These are phyloP conservation scores for Lactarius akahatsu DNA, from an alignment of 768 basidiomycete species.

Conservation along the genomic window DNA sequence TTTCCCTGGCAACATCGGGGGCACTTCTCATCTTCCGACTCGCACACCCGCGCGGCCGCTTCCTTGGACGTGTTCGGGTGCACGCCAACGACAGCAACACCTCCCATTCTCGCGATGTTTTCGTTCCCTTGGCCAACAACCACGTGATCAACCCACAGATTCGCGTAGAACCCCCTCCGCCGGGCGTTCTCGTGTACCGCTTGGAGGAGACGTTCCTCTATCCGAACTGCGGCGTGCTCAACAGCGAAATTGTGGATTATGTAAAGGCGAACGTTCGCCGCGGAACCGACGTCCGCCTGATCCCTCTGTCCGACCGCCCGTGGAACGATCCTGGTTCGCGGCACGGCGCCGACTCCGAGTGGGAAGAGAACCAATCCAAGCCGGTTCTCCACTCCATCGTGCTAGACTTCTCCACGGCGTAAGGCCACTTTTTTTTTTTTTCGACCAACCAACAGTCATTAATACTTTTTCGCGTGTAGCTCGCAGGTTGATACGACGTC, in stretches of 20 bases:
- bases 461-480: slow-evolving; percentile 39
- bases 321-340: slow-evolving; percentile 93
- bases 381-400: slow-evolving; percentile 84
- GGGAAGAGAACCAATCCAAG: slow-evolving; percentile 53
- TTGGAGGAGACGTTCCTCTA: slow-evolving; percentile 89
- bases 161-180: slow-evolving; percentile 72
- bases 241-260: slow-evolving; percentile 73
- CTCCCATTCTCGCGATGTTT: slow-evolving; percentile 66
- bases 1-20: slow-evolving; percentile 76
- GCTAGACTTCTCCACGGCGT: slow-evolving; percentile 87
- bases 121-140: slow-evolving; percentile 64
- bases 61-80: slow-evolving; percentile 83
- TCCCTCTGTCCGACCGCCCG: slow-evolving; percentile 69
- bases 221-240: slow-evolving; percentile 70
- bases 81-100: slow-evolving; percentile 37
- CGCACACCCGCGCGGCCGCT: slow-evolving; percentile 84
- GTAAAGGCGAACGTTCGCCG: slow-evolving; percentile 76
- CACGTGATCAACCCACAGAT: slow-evolving; percentile 67
- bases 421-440: slow-evolving; percentile 33
- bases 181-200: slow-evolving; percentile 89
- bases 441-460: background rate
- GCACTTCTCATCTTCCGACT: slow-evolving; percentile 82
- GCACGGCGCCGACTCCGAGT: slow-evolving; percentile 45
- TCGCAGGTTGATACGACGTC: slow-evolving; percentile 91
- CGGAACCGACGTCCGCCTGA: slow-evolving; percentile 67